A percentile compares a stretch with the other conserved stretches of the same genome.
Conservation (phyloP, 257 asterid species). For the Verbascum thapsus region DNA sequence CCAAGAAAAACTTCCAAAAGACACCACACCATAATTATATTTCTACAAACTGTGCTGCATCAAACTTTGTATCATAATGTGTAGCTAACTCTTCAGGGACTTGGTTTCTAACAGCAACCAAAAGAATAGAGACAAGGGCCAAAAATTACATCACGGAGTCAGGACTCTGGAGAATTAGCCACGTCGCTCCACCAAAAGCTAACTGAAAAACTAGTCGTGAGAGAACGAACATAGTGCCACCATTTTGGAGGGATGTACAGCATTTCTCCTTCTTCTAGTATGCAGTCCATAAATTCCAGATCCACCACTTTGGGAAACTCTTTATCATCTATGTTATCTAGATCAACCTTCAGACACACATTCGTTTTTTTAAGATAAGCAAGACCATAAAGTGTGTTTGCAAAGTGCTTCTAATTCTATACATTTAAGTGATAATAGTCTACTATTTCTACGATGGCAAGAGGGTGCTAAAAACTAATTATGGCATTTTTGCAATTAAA, state of each 20-base stretch:
- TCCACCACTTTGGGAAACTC: conserved; percentile 67
- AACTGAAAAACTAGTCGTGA: conserved; percentile 88
- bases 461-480: no score
- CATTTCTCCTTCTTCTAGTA: conserved; percentile 98
- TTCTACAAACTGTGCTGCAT: conserved; percentile 11
- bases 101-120: conserved; percentile 12
- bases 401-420: no score
- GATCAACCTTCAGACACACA: conserved; percentile 70
- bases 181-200: conserved; percentile 93
- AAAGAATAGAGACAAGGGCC: conserved; percentile 8
- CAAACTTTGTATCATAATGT: conserved; percentile 11
- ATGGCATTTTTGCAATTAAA: no score
- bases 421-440: no score
- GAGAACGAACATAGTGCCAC: conserved; percentile 98
- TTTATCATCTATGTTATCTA: conserved; percentile 65
- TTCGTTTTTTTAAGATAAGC: not conserved
- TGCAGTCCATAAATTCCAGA: conserved; percentile 82
- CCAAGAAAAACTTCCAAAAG: no score
- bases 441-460: no score
- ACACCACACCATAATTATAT: no score
- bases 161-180: conserved; percentile 31
- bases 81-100: conserved; percentile 22
- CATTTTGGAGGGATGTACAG: conserved; percentile 97
- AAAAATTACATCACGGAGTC: conserved; percentile 7
- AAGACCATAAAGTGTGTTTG: not conserved